phyloP scores from a whole-genome alignment of 2,329 filamentous ascomycete genomes.

The Trichoderma koningii region DNA sequence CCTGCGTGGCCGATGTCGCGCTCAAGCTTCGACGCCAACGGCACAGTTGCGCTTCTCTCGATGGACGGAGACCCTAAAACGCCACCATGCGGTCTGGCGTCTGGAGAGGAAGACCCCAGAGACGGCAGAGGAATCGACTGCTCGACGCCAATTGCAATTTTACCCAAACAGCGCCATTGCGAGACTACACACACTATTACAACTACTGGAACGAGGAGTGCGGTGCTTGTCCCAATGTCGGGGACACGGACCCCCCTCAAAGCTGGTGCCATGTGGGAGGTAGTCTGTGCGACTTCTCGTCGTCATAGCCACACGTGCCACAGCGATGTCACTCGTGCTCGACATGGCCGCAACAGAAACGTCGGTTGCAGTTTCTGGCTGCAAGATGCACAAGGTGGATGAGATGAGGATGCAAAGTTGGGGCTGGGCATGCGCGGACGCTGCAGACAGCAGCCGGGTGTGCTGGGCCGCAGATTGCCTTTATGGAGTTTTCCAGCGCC shows the following conservation, averaged over 20 bases:
- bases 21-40: slow-evolving; percentile 24
- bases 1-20: slow-evolving; percentile 29
- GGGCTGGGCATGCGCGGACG: slow-evolving; percentile 17
- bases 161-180: not conserved
- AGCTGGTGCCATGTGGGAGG: not conserved
- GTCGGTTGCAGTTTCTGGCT: slow-evolving; percentile 23
- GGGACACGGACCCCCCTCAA: slow-evolving; percentile 1
- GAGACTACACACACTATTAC: not conserved
- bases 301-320: slow-evolving; percentile 18
- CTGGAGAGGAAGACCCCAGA: slow-evolving; percentile 7
- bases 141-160: slow-evolving; percentile 3
- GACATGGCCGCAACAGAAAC: slow-evolving; percentile 18
- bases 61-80: slow-evolving; percentile 7
- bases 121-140: slow-evolving; percentile 9
- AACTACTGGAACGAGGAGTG: not conserved
- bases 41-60: slow-evolving; percentile 18
- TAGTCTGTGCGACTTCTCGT: slow-evolving; percentile 8
- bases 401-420: slow-evolving; percentile 22
- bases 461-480: slow-evolving; percentile 12
- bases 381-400: slow-evolving; percentile 27
- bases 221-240: not conserved
- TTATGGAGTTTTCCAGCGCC: slow-evolving; percentile 25
- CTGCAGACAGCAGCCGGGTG: slow-evolving; percentile 21
- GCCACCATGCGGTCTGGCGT: slow-evolving; percentile 18
- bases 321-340: slow-evolving; percentile 2